These are phyloP conservation scores for Trichoderma virens DNA, from an alignment of 495 filamentous ascomycete genomes.

Conservation along the genomic window DNA sequence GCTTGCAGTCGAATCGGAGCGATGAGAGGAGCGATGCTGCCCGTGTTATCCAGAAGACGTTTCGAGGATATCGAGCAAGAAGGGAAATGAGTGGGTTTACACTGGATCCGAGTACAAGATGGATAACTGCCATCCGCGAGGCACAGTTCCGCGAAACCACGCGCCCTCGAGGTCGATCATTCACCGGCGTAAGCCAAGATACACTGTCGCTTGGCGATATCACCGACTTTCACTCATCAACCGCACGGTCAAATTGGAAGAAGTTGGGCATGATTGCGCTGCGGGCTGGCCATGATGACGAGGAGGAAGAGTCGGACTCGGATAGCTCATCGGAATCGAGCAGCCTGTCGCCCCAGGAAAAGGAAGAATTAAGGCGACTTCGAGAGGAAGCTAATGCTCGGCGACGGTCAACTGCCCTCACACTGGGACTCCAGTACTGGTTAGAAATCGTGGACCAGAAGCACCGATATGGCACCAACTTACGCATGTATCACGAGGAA, in stretches of 20 bases:
- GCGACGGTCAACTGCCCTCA: conserved; percentile 53
- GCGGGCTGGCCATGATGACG: conserved; percentile 57
- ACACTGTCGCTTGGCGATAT: conserved; percentile 8
- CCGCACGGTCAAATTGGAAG: conserved; percentile 65
- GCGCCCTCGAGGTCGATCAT: conserved; percentile 34
- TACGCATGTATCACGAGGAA: conserved; percentile 73
- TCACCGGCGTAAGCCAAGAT: conserved; percentile 13
- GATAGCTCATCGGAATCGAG: conserved; percentile 23
- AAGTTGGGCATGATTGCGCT: conserved; percentile 61
- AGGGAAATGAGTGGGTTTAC: conserved; percentile 56
- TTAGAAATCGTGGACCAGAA: conserved; percentile 89
- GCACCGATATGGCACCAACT: conserved; percentile 79
- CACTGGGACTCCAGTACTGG: conserved; percentile 86
- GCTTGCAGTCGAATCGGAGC: not conserved
- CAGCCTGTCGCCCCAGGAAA: conserved; percentile 27
- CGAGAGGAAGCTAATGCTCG: conserved; percentile 37
- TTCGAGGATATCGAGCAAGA: conserved; percentile 62
- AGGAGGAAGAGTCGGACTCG: conserved; percentile 23
- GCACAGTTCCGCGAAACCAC: conserved; percentile 52
- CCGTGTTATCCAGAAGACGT: conserved; percentile 54
- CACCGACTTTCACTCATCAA: conserved; percentile 12
- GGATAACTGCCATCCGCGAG: conserved; percentile 60
- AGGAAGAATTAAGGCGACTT: conserved; percentile 28
- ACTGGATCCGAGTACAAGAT: conserved; percentile 59
- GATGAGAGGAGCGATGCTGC: conserved; percentile 36